These are phyloP conservation scores for Fonsecaea multimorphosa DNA, from an alignment of 2,329 filamentous ascomycete genomes.

Conservation along the genomic window DNA sequence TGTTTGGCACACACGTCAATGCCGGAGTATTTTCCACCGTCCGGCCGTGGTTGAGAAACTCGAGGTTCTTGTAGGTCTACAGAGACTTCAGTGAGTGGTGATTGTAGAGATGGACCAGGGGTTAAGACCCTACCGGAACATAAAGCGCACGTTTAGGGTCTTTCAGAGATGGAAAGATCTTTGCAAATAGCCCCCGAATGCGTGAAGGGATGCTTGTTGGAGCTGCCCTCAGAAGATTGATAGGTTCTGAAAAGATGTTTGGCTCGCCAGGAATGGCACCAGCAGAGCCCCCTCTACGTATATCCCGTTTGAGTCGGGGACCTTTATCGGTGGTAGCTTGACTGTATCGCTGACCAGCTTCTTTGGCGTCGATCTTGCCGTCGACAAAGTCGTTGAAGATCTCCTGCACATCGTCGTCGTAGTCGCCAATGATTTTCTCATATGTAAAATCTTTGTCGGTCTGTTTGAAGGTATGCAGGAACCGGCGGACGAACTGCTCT, in stretches of 20 bases:
- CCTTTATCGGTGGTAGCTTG: conserved; percentile 19
- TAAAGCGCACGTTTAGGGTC: conserved; percentile 31
- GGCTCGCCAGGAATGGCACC: conserved; percentile 22
- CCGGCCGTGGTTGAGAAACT: conserved; percentile 32
- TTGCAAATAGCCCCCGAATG: conserved; percentile 27
- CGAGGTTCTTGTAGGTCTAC: conserved; percentile 34
- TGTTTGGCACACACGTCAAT: conserved; percentile 33
- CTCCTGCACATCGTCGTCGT: conserved; percentile 29
- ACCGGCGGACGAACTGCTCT: conserved; percentile 33
- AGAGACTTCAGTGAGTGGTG: background rate
- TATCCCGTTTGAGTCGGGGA: conserved; percentile 18
- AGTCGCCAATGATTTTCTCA: conserved; percentile 30
- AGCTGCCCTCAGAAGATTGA: conserved; percentile 23
- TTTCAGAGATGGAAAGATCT: conserved; percentile 27
- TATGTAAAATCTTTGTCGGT: conserved; percentile 33
- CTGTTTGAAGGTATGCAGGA: conserved; percentile 33
- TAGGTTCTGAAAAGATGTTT: conserved; percentile 27
- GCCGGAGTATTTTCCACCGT: conserved; percentile 30
- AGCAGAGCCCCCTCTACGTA: conserved; percentile 26
- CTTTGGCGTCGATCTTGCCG: conserved; percentile 32
- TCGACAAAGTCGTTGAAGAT: conserved; percentile 37
- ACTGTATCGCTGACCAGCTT: conserved; percentile 28
- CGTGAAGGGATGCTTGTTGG: conserved; percentile 34
- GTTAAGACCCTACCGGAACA: conserved; percentile 25
- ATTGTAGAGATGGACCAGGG: background rate